Conservation (phyloP, 2,329 filamentous ascomycete species). For the Colletotrichum tropicale region DNA sequence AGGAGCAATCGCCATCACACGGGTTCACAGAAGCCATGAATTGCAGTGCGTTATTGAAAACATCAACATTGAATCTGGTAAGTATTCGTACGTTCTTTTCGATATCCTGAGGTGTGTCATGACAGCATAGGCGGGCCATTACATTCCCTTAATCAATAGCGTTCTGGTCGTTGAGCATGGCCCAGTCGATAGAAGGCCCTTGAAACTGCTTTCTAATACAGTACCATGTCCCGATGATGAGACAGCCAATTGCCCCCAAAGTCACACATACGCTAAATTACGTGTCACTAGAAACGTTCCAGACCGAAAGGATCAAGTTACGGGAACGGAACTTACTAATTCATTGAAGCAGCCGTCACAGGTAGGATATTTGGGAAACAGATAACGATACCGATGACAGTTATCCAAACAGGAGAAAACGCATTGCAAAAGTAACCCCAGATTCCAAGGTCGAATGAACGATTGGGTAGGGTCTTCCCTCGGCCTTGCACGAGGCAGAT, state of each 20-base stretch:
- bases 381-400: conserved; percentile 24
- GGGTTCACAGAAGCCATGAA: not conserved
- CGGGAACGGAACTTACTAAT: not conserved
- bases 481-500: conserved; percentile 25
- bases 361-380: conserved; percentile 26
- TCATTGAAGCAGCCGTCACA: conserved; percentile 11
- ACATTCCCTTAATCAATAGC: not conserved
- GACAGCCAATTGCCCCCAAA: not conserved
- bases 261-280: not conserved
- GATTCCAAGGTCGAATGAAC: conserved; percentile 23
- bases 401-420: conserved; percentile 24
- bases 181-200: not conserved
- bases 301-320: not conserved
- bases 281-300: not conserved
- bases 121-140: fast-evolving
- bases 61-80: not conserved
- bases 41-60: not conserved
- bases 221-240: not conserved
- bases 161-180: not conserved
- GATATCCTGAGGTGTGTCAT: not conserved
- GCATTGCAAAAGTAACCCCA: conserved; percentile 25
- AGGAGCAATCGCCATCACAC: not conserved
- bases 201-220: not conserved
- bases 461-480: conserved; percentile 18
- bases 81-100: not conserved